A percentile compares a stretch with the other conserved stretches of the same genome.
These are phyloP conservation scores for Mucor indicus DNA, from an alignment of 371 early-diverging fungal genomes.

Conservation along the genomic window DNA sequence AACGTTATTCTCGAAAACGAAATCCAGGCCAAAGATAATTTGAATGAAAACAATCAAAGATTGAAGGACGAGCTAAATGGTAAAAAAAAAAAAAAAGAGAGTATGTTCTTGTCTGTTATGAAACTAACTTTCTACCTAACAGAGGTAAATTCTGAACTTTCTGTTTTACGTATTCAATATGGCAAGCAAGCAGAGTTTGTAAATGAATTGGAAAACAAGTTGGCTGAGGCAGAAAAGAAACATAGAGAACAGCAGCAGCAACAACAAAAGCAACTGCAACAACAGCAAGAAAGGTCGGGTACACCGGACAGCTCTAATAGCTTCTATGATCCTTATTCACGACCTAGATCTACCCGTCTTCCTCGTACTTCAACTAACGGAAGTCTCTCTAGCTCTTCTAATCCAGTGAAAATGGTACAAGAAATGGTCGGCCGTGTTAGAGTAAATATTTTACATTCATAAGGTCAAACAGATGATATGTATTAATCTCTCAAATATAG, in stretches of 20 bases:
- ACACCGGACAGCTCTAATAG: slow-evolving; percentile 29
- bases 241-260: slow-evolving; percentile 24
- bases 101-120: neutral
- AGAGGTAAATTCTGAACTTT: slow-evolving; percentile 61
- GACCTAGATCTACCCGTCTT: slow-evolving; percentile 27
- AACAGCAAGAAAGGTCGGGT: slow-evolving; percentile 22
- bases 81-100: slow-evolving; percentile 9
- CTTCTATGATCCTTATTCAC: slow-evolving; percentile 35
- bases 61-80: slow-evolving; percentile 77
- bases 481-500: slow-evolving; percentile 15
- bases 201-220: slow-evolving; percentile 35
- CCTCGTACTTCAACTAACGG: slow-evolving; percentile 27
- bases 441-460: slow-evolving; percentile 33
- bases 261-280: neutral
- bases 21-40: slow-evolving; percentile 61
- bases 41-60: slow-evolving; percentile 73
- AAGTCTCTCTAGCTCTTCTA: slow-evolving; percentile 31
- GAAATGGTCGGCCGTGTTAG: slow-evolving; percentile 73
- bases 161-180: slow-evolving; percentile 51
- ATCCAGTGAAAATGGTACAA: slow-evolving; percentile 68
- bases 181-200: slow-evolving; percentile 30
- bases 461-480: neutral
- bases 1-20: slow-evolving; percentile 65
- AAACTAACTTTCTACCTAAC: neutral
- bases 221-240: slow-evolving; percentile 33